Evolutionary conservation across 2,329 filamentous ascomycete species (phyloP).

Genomic region (Trichoderma aggressivum): DNA sequence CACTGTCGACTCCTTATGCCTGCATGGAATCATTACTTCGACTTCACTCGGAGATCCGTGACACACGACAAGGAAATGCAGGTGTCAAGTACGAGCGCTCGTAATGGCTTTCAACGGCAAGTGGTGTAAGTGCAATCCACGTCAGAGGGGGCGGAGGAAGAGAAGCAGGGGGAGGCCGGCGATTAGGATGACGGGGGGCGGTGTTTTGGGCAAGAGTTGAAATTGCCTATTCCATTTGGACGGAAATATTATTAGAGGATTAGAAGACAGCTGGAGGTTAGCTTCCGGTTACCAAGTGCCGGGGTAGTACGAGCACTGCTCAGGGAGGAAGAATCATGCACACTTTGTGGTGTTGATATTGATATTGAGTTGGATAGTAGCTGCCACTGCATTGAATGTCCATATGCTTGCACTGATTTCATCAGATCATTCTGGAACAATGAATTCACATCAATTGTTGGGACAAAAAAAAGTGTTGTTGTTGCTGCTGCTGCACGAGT

Average conservation of each 20-base stretch:
- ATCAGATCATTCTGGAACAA: neutral
- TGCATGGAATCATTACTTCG: neutral
- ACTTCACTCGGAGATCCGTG: neutral
- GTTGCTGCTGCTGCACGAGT: neutral
- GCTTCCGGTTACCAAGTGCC: neutral
- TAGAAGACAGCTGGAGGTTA: neutral
- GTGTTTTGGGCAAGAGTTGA: constrained; percentile 7
- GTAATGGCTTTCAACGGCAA: neutral
- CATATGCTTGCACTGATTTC: neutral
- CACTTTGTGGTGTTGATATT: too few relatives aligned
- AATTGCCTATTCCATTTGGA: neutral
- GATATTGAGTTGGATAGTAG: neutral
- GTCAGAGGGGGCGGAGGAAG: neutral
- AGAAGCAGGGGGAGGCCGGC: neutral
- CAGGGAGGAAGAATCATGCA: too few relatives aligned
- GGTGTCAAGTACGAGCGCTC: neutral
- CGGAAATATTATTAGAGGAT: neutral
- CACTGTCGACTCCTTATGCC: neutral
- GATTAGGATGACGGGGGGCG: neutral
- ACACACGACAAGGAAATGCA: neutral
- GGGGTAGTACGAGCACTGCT: neutral
- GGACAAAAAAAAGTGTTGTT: neutral
- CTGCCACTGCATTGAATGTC: neutral
- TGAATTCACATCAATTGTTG: neutral
- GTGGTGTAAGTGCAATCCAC: neutral